These are phyloP conservation scores for Leccinellum luteum DNA, from an alignment of 768 basidiomycete genomes.

Conservation along the genomic window DNA sequence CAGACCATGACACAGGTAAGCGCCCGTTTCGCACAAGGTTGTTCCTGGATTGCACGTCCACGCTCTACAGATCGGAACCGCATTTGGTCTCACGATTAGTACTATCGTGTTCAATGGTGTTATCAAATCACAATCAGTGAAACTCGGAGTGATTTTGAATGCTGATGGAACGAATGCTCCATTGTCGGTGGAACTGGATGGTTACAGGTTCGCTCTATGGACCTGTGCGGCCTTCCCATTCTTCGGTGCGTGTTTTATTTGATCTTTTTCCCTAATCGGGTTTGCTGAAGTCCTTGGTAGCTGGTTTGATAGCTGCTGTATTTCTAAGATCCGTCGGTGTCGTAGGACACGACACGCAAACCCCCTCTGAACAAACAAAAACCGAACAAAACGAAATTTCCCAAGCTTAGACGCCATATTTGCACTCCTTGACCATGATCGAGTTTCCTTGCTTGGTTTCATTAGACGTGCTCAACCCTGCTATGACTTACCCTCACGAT, in stretches of 20 bases:
- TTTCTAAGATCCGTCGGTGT: no score
- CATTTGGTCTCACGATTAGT: slow-evolving; percentile 66
- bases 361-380: no score
- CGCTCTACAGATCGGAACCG: slow-evolving; percentile 54
- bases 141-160: slow-evolving; percentile 33
- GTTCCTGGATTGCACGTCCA: neutral
- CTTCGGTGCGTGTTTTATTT: slow-evolving; percentile 39
- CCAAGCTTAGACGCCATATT: no score
- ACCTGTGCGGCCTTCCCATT: slow-evolving; percentile 58
- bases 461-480: no score
- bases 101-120: slow-evolving; percentile 69
- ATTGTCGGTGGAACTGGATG: slow-evolving; percentile 39
- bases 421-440: no score
- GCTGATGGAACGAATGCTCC: slow-evolving; percentile 30
- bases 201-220: slow-evolving; percentile 68
- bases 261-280: neutral
- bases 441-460: no score
- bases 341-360: no score
- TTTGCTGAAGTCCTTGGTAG: no score
- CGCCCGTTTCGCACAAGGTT: neutral
- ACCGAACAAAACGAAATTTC: no score
- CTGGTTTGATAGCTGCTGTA: no score
- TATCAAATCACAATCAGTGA: slow-evolving; percentile 30
- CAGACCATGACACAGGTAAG: slow-evolving; percentile 73
- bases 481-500: no score